phyloP scores from a whole-genome alignment of 345 rosid genomes.

The Euphorbia lathyris region DNA sequence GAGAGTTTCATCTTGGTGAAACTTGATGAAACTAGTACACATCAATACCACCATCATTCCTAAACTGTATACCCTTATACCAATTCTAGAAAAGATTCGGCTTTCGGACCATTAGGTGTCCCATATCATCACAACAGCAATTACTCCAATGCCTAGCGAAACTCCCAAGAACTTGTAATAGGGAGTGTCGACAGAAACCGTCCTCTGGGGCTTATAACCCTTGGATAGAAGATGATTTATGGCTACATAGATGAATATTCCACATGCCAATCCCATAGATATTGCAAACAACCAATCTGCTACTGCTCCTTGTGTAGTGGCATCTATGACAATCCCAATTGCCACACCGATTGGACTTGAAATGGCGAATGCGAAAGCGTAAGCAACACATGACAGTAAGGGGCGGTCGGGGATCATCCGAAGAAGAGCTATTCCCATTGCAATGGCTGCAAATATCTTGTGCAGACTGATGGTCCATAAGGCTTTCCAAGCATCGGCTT shows the following conservation, averaged over 20 bases:
- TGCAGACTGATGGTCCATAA: constrained; percentile 67
- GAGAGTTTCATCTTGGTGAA: no score
- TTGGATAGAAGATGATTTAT: constrained; percentile 66
- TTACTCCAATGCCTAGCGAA: constrained; percentile 51
- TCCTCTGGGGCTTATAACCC: constrained; percentile 43
- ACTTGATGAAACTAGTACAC: no score
- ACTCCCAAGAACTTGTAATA: constrained; percentile 52
- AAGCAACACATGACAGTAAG: constrained; percentile 43
- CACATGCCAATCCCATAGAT: constrained; percentile 78
- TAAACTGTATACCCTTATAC: no score
- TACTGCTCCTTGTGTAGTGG: constrained; percentile 63
- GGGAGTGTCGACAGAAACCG: constrained; percentile 41
- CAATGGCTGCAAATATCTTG: constrained; percentile 78
- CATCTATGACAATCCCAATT: constrained; percentile 68
- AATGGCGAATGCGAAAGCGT: constrained; percentile 73
- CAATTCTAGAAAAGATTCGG: no score
- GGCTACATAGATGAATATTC: constrained; percentile 68
- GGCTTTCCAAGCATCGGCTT: constrained; percentile 73
- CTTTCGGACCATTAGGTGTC: constrained; percentile 52
- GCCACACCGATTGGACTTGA: constrained; percentile 75
- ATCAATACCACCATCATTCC: background rate
- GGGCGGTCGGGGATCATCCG: constrained; percentile 75
- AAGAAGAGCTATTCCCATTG: constrained; percentile 85
- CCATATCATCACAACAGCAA: constrained; percentile 77
- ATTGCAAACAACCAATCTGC: constrained; percentile 76